A percentile compares a stretch with the other conserved stretches of the same genome.
Conservation (phyloP, 305 asterid species). For the Plantago coronopus region DNA sequence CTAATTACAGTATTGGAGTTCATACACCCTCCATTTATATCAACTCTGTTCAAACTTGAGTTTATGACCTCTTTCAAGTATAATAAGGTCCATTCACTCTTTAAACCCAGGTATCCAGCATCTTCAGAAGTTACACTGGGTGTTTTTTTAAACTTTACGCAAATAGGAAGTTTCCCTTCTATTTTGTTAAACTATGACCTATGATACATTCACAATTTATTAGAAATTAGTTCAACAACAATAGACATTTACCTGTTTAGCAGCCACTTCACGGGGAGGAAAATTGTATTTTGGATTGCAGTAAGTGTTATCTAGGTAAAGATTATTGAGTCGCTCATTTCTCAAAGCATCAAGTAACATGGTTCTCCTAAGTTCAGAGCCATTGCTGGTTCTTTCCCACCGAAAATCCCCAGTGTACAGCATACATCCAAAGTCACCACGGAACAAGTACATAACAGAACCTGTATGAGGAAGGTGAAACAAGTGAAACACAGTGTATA, state of each 20-base stretch:
- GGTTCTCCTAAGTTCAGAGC: slow-evolving; percentile 42
- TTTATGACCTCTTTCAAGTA: no score
- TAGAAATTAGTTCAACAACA: slow-evolving; percentile 11
- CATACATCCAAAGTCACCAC: slow-evolving; percentile 75
- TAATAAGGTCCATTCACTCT: no score
- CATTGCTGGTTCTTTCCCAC: slow-evolving; percentile 51
- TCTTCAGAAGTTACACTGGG: no score
- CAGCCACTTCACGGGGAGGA: slow-evolving; percentile 77
- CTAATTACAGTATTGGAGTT: no score
- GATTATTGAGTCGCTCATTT: slow-evolving; percentile 39
- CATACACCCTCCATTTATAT: no score
- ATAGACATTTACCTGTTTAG: slow-evolving; percentile 48
- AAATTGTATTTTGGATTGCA: slow-evolving; percentile 66
- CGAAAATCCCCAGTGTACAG: slow-evolving; percentile 88
- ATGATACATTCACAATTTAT: background rate
- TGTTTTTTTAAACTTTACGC: no score
- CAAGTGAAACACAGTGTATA: background rate
- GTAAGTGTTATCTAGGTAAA: slow-evolving; percentile 72
- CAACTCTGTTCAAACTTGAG: no score
- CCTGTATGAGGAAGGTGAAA: slow-evolving; percentile 35
- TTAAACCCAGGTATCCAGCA: no score
- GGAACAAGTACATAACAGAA: slow-evolving; percentile 83
- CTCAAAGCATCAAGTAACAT: slow-evolving; percentile 69
- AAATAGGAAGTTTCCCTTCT: no score
- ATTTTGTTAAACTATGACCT: background rate